Evolutionary conservation across 306 rosid species (phyloP).

Genomic region (Acacia crassicarpa): DNA sequence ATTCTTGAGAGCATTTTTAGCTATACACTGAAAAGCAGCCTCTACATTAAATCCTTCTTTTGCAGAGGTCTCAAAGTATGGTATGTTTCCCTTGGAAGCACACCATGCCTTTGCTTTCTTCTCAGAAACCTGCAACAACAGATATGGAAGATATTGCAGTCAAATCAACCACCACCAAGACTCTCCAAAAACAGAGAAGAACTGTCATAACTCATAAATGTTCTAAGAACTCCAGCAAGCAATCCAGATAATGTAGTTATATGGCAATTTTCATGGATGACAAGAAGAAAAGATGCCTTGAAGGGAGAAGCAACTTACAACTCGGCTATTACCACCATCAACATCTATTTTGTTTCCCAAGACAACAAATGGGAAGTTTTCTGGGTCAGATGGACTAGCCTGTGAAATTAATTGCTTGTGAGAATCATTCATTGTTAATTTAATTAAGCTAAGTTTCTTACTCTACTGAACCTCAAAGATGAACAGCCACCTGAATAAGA

Average conservation of each 20-base stretch:
- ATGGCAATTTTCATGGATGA: background rate
- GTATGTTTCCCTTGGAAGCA: slow-evolving; percentile 99
- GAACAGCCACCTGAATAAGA: slow-evolving; percentile 78
- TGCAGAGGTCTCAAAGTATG: slow-evolving; percentile 97
- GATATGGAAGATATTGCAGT: background rate
- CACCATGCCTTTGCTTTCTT: slow-evolving; percentile 99
- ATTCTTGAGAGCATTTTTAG: slow-evolving; percentile 96
- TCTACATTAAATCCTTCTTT: slow-evolving; percentile 98
- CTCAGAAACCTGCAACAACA: slow-evolving; percentile 80
- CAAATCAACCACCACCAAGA: slow-evolving; percentile 31
- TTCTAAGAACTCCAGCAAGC: slow-evolving; percentile 62
- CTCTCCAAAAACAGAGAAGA: background rate
- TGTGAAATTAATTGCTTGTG: slow-evolving; percentile 48
- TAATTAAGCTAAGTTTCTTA: slow-evolving; percentile 4
- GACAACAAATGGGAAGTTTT: slow-evolving; percentile 97
- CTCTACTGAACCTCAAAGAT: slow-evolving; percentile 55
- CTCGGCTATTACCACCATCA: slow-evolving; percentile 96
- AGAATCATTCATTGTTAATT: slow-evolving; percentile 27
- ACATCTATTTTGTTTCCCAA: slow-evolving; percentile 98
- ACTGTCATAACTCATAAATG: slow-evolving; percentile 62
- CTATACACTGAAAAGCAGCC: slow-evolving; percentile 97
- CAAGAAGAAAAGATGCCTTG: slow-evolving; percentile 15
- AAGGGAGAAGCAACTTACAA: slow-evolving; percentile 58
- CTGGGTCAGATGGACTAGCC: slow-evolving; percentile 99
- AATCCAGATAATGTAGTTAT: slow-evolving; percentile 42